Conservation (phyloP, 305 asterid species). For the Petunia hybrid region DNA sequence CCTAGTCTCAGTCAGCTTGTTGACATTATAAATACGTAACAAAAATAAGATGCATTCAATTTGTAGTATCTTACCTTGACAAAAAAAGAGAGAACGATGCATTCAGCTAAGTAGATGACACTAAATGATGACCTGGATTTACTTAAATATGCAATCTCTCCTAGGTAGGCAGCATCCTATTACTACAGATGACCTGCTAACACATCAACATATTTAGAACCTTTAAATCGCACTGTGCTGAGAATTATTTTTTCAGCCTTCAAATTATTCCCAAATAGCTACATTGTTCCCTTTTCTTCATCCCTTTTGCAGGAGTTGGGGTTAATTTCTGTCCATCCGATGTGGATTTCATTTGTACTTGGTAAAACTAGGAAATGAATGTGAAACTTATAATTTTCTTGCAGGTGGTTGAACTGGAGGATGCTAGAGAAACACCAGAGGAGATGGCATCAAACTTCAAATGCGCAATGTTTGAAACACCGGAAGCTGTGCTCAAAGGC, state of each 20-base stretch:
- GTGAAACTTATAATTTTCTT: background rate
- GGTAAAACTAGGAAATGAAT: constrained; percentile 12
- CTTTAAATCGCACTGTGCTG: background rate
- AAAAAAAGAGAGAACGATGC: no score
- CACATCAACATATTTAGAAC: background rate
- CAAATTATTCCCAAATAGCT: background rate
- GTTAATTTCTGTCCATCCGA: background rate
- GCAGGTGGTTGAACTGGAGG: constrained; percentile 84
- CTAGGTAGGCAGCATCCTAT: background rate
- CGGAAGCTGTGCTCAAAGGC: constrained; percentile 88
- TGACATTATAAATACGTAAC: background rate
- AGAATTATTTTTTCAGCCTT: background rate
- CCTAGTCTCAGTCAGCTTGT: constrained; percentile 26
- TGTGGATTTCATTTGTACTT: background rate
- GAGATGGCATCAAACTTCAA: constrained; percentile 95
- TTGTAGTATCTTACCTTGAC: no score
- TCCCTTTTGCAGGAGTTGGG: constrained; percentile 3
- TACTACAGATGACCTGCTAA: background rate
- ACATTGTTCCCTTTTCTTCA: background rate
- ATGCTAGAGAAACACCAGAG: constrained; percentile 97
- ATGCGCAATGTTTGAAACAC: constrained; percentile 78
- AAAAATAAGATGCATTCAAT: background rate
- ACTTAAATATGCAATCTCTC: background rate
- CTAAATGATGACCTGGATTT: background rate
- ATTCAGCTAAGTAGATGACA: no score